These are phyloP conservation scores for Orbilia brochopaga DNA, from an alignment of 2,329 filamentous ascomycete genomes.

Conservation along the genomic window DNA sequence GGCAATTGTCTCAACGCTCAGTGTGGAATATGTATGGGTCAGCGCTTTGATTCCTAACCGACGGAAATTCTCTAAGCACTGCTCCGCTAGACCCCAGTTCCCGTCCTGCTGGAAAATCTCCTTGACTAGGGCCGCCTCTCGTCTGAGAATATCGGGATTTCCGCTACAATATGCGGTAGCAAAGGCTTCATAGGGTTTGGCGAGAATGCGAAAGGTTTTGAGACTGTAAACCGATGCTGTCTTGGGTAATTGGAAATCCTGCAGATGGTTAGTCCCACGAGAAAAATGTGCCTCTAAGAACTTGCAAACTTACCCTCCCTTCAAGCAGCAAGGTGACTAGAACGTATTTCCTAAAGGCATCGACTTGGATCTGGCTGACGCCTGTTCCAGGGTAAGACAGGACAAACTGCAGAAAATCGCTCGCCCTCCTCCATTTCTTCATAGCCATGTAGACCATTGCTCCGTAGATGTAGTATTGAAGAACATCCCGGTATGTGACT, in stretches of 20 bases:
- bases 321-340: slow-evolving; percentile 74
- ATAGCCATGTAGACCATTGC: slow-evolving; percentile 56
- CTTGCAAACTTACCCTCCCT: slow-evolving; percentile 64
- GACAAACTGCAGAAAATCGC: slow-evolving; percentile 55
- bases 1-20: slow-evolving; percentile 63
- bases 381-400: slow-evolving; percentile 53
- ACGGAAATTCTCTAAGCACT: slow-evolving; percentile 74
- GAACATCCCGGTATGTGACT: slow-evolving; percentile 53
- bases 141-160: slow-evolving; percentile 66
- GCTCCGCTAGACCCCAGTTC: slow-evolving; percentile 72
- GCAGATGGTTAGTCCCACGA: slow-evolving; percentile 12
- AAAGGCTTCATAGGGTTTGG: slow-evolving; percentile 72
- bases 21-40: slow-evolving; percentile 72
- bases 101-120: slow-evolving; percentile 72
- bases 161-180: slow-evolving; percentile 71
- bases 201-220: slow-evolving; percentile 63
- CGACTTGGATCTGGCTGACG: slow-evolving; percentile 60
- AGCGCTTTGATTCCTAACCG: slow-evolving; percentile 77
- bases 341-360: slow-evolving; percentile 91
- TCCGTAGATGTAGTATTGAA: slow-evolving; percentile 55
- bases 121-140: slow-evolving; percentile 68
- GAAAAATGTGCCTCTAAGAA: slow-evolving; percentile 28
- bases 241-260: slow-evolving; percentile 48
- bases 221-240: slow-evolving; percentile 26
- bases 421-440: slow-evolving; percentile 55